These are phyloP conservation scores for Russula griseocarnosa DNA, from an alignment of 768 basidiomycete genomes.

Conservation along the genomic window DNA sequence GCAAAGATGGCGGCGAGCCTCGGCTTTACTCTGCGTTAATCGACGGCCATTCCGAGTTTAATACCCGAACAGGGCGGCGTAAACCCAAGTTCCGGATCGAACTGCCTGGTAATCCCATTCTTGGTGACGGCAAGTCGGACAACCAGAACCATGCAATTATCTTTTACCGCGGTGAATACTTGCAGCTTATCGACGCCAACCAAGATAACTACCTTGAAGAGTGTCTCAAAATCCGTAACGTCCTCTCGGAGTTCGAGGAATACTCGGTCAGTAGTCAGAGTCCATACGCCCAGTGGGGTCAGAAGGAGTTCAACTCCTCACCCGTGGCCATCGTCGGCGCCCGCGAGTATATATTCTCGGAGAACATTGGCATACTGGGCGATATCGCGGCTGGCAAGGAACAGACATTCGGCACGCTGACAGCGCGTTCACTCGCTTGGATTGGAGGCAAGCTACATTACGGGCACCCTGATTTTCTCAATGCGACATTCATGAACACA, in stretches of 20 bases:
- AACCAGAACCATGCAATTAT: constrained; percentile 99
- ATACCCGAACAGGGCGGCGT: constrained; percentile 81
- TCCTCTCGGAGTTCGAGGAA: constrained; percentile 98
- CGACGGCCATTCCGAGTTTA: constrained; percentile 96
- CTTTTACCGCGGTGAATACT: constrained; percentile 98
- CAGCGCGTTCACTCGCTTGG: constrained; percentile 94
- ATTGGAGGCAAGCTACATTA: constrained; percentile 98
- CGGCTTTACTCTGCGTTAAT: constrained; percentile 94
- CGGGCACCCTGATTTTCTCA: constrained; percentile 98
- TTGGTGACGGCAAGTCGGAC: constrained; percentile 98
- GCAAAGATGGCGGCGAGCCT: constrained; percentile 93
- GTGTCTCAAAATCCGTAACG: constrained; percentile 97
- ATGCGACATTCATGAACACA: constrained; percentile 95
- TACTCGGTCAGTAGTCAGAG: constrained; percentile 79
- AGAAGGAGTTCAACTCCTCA: constrained; percentile 79
- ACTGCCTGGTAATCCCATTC: constrained; percentile 96
- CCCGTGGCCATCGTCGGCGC: constrained; percentile 98
- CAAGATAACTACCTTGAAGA: constrained; percentile 99
- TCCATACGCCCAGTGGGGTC: constrained; percentile 87
- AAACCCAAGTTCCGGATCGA: constrained; percentile 98
- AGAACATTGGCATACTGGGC: constrained; percentile 98
- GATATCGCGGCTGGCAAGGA: constrained; percentile 99
- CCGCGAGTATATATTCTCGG: constrained; percentile 99
- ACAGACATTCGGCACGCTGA: constrained; percentile 97
- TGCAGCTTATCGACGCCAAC: constrained; percentile 99